Evolutionary conservation across 768 basidiomycete species (phyloP).

Genomic region (Mycena amicta): DNA sequence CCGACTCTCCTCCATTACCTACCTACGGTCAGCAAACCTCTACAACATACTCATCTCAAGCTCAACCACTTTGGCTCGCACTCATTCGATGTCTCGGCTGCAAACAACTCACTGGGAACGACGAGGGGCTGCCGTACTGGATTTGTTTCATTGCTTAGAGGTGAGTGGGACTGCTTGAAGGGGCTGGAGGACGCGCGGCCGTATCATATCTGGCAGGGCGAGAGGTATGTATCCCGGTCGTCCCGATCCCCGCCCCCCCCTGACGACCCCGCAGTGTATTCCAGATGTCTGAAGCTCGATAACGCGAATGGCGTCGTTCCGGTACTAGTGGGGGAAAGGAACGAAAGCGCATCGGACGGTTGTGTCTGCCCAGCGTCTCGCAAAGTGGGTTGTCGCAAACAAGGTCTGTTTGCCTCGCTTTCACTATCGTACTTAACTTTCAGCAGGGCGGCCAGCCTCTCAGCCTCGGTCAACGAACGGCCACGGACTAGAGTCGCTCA

Average conservation of each 20-base stretch:
- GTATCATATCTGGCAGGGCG: constrained; percentile 73
- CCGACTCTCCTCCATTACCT: constrained; percentile 35
- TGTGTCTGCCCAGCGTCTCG: constrained; percentile 71
- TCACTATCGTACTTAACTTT: constrained; percentile 51
- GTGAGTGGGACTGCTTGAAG: constrained; percentile 48
- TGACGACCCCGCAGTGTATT: constrained; percentile 52
- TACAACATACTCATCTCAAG: constrained; percentile 65
- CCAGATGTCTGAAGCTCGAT: constrained; percentile 78
- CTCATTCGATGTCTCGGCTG: constrained; percentile 78
- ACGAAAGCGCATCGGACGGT: constrained; percentile 57
- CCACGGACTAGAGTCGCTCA: constrained; percentile 63
- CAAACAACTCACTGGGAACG: constrained; percentile 77
- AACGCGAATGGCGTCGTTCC: constrained; percentile 68
- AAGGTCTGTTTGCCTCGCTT: constrained; percentile 67
- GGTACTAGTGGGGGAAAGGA: constrained; percentile 66
- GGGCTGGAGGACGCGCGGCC: constrained; percentile 75
- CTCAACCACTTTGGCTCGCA: constrained; percentile 83
- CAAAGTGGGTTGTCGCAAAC: constrained; percentile 71
- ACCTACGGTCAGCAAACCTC: constrained; percentile 50
- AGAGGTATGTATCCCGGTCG: constrained; percentile 53
- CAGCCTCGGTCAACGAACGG: no score
- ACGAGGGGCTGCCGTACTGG: constrained; percentile 77
- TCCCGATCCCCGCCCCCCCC: neutral
- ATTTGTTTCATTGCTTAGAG: constrained; percentile 77
- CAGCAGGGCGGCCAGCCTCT: constrained; percentile 24